Evolutionary conservation across 1,284 basidiomycete species (phyloP), one percentile per base, ranked within the genome.

Genomic region (Grifola frondosa): DNA sequence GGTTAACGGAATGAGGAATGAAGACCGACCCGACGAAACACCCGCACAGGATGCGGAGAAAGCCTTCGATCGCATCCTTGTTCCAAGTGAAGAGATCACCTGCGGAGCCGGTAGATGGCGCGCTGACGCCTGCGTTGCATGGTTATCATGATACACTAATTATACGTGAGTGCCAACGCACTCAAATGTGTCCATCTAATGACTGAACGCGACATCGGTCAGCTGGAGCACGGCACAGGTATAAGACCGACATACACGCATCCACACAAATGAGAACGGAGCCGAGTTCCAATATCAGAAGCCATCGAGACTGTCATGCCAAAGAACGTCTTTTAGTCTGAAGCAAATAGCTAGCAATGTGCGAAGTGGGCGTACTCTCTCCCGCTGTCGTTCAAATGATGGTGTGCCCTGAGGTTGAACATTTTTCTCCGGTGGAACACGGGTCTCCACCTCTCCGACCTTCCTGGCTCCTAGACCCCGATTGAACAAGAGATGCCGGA

Each of bases 401-500:
- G n/a, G n/a, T n/a, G n/a, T n/a, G n/a, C n/a, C n/a, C n/a, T n/a
- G n/a, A n/a, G n/a, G n/a, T n/a, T n/a, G n/a, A n/a, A n/a, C n/a
- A n/a, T n/a, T n/a, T n/a, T n/a, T n/a, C n/a, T n/a, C n/a, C n/a
- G n/a, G n/a, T n/a, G n/a, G n/a, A n/a, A n/a, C n/a, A n/a, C n/a
- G n/a, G n/a, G n/a, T 19, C n/a, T 20, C 38, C 17, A 17, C 42
- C 10, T 49, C 62, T 15, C 61, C 46, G 60, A 56, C 64, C 46
- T 64, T 73, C 48, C 80, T 67, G 1, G 88, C 86, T 31, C 76
- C 73, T 2, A 82, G 68, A 5, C 82, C 88, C 31, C 90, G 74
- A 58, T 97, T 97, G 62, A 90, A 96, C n/a, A 97, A 69, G 19
- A 97, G 67, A 67, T 97, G 93, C 11, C 90, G 74, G 61, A 89